These are phyloP conservation scores for Cylindrotheca closterium DNA, from an alignment of 108 stramenopile genomes.

Conservation along the genomic window DNA sequence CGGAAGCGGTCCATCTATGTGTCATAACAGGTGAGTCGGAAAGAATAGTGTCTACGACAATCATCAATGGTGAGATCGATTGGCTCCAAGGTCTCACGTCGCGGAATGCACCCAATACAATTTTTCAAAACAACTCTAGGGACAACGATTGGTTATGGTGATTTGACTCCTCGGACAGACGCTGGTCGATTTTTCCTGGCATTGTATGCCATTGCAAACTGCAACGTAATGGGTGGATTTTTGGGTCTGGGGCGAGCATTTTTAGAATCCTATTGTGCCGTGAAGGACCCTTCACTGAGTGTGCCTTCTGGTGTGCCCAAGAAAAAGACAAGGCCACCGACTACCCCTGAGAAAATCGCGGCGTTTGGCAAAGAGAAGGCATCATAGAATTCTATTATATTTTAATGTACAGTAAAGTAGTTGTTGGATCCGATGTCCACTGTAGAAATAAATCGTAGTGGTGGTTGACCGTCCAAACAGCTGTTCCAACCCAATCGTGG, in stretches of 20 bases:
- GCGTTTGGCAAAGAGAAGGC: too few relatives aligned
- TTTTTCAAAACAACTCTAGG: background rate
- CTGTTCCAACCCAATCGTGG: too few relatives aligned
- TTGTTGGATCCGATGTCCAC: too few relatives aligned
- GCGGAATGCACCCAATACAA: background rate
- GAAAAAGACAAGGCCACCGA: too few relatives aligned
- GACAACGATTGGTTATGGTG: constrained; percentile 35
- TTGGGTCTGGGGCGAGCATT: constrained; percentile 21
- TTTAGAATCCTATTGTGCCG: constrained; percentile 20
- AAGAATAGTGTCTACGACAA: too few relatives aligned
- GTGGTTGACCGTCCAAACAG: too few relatives aligned
- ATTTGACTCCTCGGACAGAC: constrained; percentile 39
- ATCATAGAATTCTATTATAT: too few relatives aligned
- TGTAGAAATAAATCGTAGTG: too few relatives aligned
- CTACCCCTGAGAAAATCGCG: too few relatives aligned
- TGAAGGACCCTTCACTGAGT: too few relatives aligned
- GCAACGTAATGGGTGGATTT: constrained; percentile 42
- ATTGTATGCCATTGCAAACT: constrained; percentile 44
- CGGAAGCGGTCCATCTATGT: constrained; percentile 47
- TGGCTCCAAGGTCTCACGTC: background rate
- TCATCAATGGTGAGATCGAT: background rate
- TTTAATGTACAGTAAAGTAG: too few relatives aligned
- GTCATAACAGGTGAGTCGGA: constrained; percentile 42
- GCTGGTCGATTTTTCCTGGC: constrained; percentile 39
- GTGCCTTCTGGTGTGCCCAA: too few relatives aligned